phyloP scores from a whole-genome alignment of 106 monocot genomes.

The Dendrobium officinale region DNA sequence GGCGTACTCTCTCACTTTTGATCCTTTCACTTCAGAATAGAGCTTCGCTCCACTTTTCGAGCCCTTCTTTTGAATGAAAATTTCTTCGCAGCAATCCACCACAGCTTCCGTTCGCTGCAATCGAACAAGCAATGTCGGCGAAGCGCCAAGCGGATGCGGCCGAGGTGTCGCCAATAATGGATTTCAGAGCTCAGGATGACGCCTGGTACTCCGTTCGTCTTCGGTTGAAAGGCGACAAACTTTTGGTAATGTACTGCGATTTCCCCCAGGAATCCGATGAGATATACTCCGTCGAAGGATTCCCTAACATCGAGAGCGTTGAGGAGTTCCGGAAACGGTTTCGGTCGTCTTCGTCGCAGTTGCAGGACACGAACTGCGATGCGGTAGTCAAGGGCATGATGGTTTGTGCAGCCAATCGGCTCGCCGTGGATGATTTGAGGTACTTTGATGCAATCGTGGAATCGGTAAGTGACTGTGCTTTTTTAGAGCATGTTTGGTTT shows the following conservation, averaged over 20 bases:
- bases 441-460: slow-evolving; percentile 3
- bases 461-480: neutral
- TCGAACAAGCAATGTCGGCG: neutral
- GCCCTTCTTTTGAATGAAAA: too few relatives aligned
- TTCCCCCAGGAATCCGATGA: slow-evolving; percentile 1
- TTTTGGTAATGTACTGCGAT: neutral
- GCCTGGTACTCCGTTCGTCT: slow-evolving; percentile 9
- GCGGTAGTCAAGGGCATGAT: neutral
- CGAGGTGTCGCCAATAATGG: neutral
- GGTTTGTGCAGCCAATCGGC: neutral
- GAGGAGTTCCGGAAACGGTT: slow-evolving; percentile 6
- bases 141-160: neutral
- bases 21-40: too few relatives aligned
- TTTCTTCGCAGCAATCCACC: too few relatives aligned
- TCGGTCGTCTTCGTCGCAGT: neutral
- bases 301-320: neutral
- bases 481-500: neutral
- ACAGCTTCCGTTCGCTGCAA: neutral
- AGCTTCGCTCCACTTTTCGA: too few relatives aligned
- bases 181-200: slow-evolving; percentile 4
- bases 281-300: neutral
- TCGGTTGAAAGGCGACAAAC: neutral
- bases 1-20: too few relatives aligned
- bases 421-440: neutral
- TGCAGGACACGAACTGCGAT: slow-evolving; percentile 8